phyloP scores from a whole-genome alignment of 208 protist genomes.

The Porcisia deanei region DNA sequence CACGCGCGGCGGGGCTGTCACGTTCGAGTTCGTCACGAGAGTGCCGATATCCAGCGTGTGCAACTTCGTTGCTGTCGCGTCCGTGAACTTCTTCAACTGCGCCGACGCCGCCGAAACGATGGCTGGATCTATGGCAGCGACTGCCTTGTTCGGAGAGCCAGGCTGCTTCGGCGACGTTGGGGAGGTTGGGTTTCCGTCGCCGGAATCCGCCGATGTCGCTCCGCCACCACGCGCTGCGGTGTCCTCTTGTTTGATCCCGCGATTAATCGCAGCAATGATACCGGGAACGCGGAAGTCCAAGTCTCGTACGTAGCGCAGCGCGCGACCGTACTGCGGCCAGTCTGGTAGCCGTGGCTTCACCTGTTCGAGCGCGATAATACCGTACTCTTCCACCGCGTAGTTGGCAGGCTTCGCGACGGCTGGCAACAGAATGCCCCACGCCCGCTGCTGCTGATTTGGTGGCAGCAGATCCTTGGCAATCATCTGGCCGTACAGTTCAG shows the following conservation, averaged over 20 bases:
- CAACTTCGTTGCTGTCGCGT: constrained; percentile 63
- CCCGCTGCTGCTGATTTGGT: constrained; percentile 72
- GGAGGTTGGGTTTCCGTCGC: constrained; percentile 24
- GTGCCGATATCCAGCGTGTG: constrained; percentile 89
- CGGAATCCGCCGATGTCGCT: constrained; percentile 12
- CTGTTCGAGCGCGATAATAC: constrained; percentile 94
- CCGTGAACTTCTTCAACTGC: constrained; percentile 40
- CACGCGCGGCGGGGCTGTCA: constrained; percentile 80
- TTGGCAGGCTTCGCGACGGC: constrained; percentile 90
- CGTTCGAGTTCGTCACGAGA: constrained; percentile 67
- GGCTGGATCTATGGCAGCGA: constrained; percentile 64
- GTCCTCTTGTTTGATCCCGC: constrained; percentile 80
- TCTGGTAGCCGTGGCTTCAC: constrained; percentile 95
- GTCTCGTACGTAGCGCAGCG: constrained; percentile 82
- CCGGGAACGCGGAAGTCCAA: constrained; percentile 89
- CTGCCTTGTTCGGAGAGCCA: constrained; percentile 26
- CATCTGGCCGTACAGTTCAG: constrained; percentile 83
- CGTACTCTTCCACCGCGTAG: constrained; percentile 95
- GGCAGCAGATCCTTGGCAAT: constrained; percentile 79
- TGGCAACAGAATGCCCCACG: constrained; percentile 89
- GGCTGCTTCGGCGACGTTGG: constrained; percentile 27
- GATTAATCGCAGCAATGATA: constrained; percentile 88
- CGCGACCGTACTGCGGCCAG: constrained; percentile 94
- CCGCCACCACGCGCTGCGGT: constrained; percentile 30
- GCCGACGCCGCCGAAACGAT: constrained; percentile 48